Evolutionary conservation across 148 eudicot species (phyloP).

Genomic region (Suaeda aralocaspica): DNA sequence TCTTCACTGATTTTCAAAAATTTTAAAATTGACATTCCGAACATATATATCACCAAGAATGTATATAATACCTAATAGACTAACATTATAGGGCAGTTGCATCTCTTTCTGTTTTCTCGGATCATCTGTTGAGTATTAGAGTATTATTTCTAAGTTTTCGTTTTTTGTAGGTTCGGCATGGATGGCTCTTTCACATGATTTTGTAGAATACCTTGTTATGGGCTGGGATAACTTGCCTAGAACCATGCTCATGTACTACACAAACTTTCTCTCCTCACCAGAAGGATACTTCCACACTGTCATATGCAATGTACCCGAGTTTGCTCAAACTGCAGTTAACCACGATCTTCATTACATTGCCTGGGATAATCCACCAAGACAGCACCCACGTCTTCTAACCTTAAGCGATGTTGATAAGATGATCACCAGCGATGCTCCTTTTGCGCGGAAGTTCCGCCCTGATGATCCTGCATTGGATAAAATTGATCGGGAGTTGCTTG

Average conservation of each 20-base stretch:
- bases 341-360: conserved; percentile 92
- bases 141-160: too few species aligned
- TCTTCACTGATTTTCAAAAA: too few species aligned
- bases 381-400: conserved; percentile 71
- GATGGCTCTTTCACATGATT: conserved; percentile 81
- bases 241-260: conserved; percentile 82
- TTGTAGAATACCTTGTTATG: conserved; percentile 77
- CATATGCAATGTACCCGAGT: conserved; percentile 74
- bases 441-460: conserved; percentile 72
- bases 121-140: too few species aligned
- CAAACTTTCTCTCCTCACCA: conserved; percentile 89
- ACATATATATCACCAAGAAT: too few species aligned
- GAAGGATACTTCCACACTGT: conserved; percentile 96
- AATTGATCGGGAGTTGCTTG: conserved; percentile 62
- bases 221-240: conserved; percentile 98
- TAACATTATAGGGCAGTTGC: too few species aligned
- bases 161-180: conserved; percentile 93
- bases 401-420: conserved; percentile 53
- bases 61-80: too few species aligned
- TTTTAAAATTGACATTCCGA: too few species aligned
- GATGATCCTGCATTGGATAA: conserved; percentile 60
- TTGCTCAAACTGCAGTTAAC: conserved; percentile 54
- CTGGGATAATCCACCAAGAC: conserved; percentile 86
- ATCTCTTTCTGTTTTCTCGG: neutral
- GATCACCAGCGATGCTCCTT: conserved; percentile 67